Evolutionary conservation across 2,329 filamentous ascomycete species (phyloP), one percentile per base, ranked within the genome.

Genomic region (Ilyonectria mors-panacis): DNA sequence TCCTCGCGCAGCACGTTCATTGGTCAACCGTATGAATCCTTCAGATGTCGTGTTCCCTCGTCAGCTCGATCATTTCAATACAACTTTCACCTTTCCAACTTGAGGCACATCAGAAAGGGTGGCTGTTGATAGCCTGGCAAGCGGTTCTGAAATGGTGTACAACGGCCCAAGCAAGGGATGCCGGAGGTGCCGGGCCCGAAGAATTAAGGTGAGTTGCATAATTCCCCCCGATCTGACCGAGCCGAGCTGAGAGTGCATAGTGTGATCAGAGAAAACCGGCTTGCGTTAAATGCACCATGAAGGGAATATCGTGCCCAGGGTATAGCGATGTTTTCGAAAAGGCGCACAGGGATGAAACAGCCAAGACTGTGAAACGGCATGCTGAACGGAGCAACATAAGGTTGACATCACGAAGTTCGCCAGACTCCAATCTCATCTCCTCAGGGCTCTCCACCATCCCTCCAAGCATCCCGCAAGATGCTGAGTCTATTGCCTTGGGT

Each of bases 131-230:
- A 21, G 10, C 12, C 13, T 19, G 19, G 3, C 4, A 54, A 37
- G 28, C n/a, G 21, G 21, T 12, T 39, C 19, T 35, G 42, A 17
- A 6, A 59, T 59, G 56, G 56, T 59, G 4, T 59, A 59, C 56
- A 59, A 39, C 56, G 56, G 56, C 17, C 56, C 56, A 26, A 59
- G 56, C 45, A 59, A 59, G 19, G 56, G 56, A 3, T 59, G 56
- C 12, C 56, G 44, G 42, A 59, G 44, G 28, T 59, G 56, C 30
- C 9, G 56, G 56, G 19, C 12, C 7, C 42, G 56, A 23, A 59
- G 33, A 17, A 23, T 59, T 2, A 59, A 59, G 30, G 56, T 59
- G 44, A 59, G 56, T 28, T 28, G 19, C 21, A 17, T 5, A 1
- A 28, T 35, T 59, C 8, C 8, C 28, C 21, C 30, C n/a, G 44